Base-by-base conservation (phyloP, 352 stramenopile genomes). In the Peronosclerospora sorghi region DNA sequence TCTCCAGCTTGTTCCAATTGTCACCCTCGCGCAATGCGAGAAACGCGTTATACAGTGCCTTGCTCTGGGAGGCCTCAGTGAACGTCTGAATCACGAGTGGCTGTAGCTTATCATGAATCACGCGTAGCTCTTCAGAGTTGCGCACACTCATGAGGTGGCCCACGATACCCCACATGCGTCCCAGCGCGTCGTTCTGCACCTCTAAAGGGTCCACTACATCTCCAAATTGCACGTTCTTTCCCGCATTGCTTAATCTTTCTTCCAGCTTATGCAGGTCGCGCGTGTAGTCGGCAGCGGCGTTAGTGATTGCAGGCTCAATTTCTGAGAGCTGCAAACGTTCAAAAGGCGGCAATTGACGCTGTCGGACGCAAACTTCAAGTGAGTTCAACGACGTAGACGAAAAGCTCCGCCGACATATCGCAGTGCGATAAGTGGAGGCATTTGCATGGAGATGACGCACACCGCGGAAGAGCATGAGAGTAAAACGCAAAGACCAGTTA, bases 61-160 rank as follows among this genome's bases (percentile, higher is more conserved):
- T 86, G 59, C 73, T 96, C 73, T 98, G 95, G 15, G 76, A 83
- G 20, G 94, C 78, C 43, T 93, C 75, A 13, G 86, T 97, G 39
- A 96, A 83, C 0, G 86, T 84, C 70, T 96, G 51, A 28, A 98
- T 93, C 20, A 98, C 87, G 27, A 95, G 78, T 47, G 96, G 89
- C 57, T 91, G 77, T 54, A 97, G 81, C 26, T 84, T 56, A 56
- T 97, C 85, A 62, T 98, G 94, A 12, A 86, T 93, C n/a, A 77
- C 54, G 27, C 95, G 76, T 15, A 99, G 64, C 41, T 95, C 89
- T 5, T 97, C 84, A 35, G 79, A 94, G 68, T 98, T 98, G 59
- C 95, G 92, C 18, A 98, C 95, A 35, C 91, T 96, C 62, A 97
- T 97, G 32, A 99, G 77, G 68, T 99, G 95, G 20, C 83, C 79